Evolutionary conservation across 1,284 basidiomycete species (phyloP), one percentile per base, ranked within the genome.

Genomic region (Microbotryum silenes-acaulis): DNA sequence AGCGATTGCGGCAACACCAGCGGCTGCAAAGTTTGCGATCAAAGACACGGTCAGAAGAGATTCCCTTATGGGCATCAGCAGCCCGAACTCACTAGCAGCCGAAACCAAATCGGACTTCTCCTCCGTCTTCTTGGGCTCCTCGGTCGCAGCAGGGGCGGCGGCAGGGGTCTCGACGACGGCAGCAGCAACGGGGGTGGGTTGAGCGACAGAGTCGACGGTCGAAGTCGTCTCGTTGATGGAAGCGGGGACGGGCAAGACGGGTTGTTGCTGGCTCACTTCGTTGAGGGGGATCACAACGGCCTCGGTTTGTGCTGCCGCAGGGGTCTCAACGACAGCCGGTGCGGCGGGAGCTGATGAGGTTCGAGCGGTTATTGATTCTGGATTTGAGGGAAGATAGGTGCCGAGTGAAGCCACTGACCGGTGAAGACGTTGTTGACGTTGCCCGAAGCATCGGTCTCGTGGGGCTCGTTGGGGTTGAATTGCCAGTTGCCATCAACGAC

Each of bases 361-460:
- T 53, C 12, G 9, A 25, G 27, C 27, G 27, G 27, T 27, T 6
- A n/a, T 10, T 6, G 10, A 18, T 0, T 16, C 2, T 33, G 51
- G 27, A 2, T 21, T 23, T 10, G 37, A 42, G 37, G 16, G 12
- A 42, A 12, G 12, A 4, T 14, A 42, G 12, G 6, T 42, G 5
- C 31, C 48, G 12, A 23, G 50, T 45, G 20, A n/a, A 42, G 33
- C 29, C 6, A n/a, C 51, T 23, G 12, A 67, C 70, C 70, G n/a
- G 54, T 56, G 42, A 69, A 62, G 57, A 68, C 59, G 61, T 72
- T 72, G 63, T 72, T 72, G 46, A 69, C 55, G 59, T 71, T 71
- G 18, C 70, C 70, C 20, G 58, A 61, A 7, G 45, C 37, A 53
- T 72, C 71, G 16, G 63, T 59, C 62, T 72, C 70, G 29, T 52